Evolutionary conservation across 352 stramenopile genomes (phyloP).

Genomic region (Halophytophthora batemanensis): DNA sequence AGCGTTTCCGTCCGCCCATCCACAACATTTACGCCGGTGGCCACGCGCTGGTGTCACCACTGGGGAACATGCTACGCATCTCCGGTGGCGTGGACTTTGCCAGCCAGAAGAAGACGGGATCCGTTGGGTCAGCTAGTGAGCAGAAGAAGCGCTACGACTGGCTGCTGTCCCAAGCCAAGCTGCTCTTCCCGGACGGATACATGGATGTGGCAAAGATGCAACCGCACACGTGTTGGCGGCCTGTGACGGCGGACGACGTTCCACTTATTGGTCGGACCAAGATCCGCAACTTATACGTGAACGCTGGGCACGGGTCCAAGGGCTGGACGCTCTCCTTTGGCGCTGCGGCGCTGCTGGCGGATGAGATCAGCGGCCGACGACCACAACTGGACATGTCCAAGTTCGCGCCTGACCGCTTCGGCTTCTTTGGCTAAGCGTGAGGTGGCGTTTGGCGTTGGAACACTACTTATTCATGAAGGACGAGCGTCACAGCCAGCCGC

Average conservation of each 20-base stretch:
- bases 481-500: no score
- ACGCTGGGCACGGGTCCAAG: slow-evolving; percentile 82
- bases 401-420: slow-evolving; percentile 76
- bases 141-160: slow-evolving; percentile 79
- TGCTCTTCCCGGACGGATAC: slow-evolving; percentile 81
- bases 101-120: slow-evolving; percentile 44
- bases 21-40: slow-evolving; percentile 86
- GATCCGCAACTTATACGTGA: slow-evolving; percentile 82
- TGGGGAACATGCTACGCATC: slow-evolving; percentile 71
- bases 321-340: slow-evolving; percentile 85
- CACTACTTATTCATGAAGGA: no score
- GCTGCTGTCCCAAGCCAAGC: slow-evolving; percentile 69
- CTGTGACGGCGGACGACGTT: slow-evolving; percentile 81
- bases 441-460: background rate
- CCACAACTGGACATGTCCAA: slow-evolving; percentile 83
- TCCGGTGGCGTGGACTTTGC: slow-evolving; percentile 80
- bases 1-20: slow-evolving; percentile 54
- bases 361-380: slow-evolving; percentile 74
- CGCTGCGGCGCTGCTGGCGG: slow-evolving; percentile 65
- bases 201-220: slow-evolving; percentile 75
- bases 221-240: slow-evolving; percentile 78
- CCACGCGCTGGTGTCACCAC: slow-evolving; percentile 67
- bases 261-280: slow-evolving; percentile 77
- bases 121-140: slow-evolving; percentile 61
- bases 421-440: slow-evolving; percentile 54